Evolutionary conservation across 2,329 filamentous ascomycete species (phyloP).

Genomic region (Colletotrichum liaoningense): DNA sequence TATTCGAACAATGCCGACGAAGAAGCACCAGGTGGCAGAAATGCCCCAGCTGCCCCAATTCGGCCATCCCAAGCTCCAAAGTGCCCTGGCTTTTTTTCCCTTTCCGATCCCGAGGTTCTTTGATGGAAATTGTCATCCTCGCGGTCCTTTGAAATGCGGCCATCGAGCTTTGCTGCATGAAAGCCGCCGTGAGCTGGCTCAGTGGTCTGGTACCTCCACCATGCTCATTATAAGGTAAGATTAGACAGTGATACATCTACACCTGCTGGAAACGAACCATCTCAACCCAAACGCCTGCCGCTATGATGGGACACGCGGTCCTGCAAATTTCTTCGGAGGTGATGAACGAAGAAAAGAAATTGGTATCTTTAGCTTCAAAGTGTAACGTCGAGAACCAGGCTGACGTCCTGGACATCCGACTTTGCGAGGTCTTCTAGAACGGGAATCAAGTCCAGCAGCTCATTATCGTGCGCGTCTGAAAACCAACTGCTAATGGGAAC

Average conservation of each 20-base stretch:
- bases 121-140: slow-evolving; percentile 40
- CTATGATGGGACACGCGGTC: slow-evolving; percentile 55
- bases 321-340: slow-evolving; percentile 36
- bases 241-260: slow-evolving; percentile 65
- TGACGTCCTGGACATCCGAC: slow-evolving; percentile 91
- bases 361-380: slow-evolving; percentile 61
- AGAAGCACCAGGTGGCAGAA: slow-evolving; percentile 24
- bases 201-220: slow-evolving; percentile 33
- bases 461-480: slow-evolving; percentile 98
- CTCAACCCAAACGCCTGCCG: slow-evolving; percentile 66
- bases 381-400: slow-evolving; percentile 94
- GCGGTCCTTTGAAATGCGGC: slow-evolving; percentile 28
- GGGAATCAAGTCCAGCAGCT: slow-evolving; percentile 95
- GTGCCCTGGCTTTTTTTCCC: slow-evolving; percentile 41
- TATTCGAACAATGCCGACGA: slow-evolving; percentile 16
- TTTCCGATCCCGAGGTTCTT: slow-evolving; percentile 47
- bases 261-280: slow-evolving; percentile 57
- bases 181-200: slow-evolving; percentile 31
- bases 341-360: slow-evolving; percentile 46
- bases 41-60: slow-evolving; percentile 34
- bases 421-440: slow-evolving; percentile 97
- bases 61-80: slow-evolving; percentile 38
- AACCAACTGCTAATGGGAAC: slow-evolving; percentile 99
- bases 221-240: slow-evolving; percentile 55
- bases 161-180: slow-evolving; percentile 39